Evolutionary conservation across 1,139 yeast genomes (phyloP).

Genomic region (Pichia sp.): DNA sequence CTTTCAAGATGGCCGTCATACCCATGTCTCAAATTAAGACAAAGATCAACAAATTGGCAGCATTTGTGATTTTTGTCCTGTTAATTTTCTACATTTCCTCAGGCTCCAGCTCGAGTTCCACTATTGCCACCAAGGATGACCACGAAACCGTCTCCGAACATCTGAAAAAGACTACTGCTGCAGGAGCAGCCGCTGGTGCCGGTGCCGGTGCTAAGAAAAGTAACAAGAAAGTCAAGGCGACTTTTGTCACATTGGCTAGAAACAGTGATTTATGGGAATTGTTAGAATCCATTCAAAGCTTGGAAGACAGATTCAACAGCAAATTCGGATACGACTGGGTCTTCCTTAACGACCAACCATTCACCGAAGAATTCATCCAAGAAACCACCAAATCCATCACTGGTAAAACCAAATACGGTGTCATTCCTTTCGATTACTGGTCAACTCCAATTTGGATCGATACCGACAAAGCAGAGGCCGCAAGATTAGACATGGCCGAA

Average conservation of each 20-base stretch:
- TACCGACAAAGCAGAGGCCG: slow-evolving; percentile 60
- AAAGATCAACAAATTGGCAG: not conserved
- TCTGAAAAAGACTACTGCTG: no score
- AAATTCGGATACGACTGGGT: slow-evolving; percentile 71
- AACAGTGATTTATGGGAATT: slow-evolving; percentile 59
- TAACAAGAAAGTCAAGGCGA: slow-evolving; percentile 43
- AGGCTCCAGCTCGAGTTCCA: not conserved
- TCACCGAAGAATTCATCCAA: slow-evolving; percentile 41
- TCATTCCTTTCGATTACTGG: slow-evolving; percentile 49
- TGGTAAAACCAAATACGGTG: slow-evolving; percentile 45
- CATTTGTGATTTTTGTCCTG: slow-evolving; percentile 1
- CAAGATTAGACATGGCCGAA: slow-evolving; percentile 26
- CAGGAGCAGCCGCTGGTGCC: no score
- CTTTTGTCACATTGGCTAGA: slow-evolving; percentile 69
- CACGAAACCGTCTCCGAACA: no score
- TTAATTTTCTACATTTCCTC: slow-evolving; percentile 4
- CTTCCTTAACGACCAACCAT: slow-evolving; percentile 56
- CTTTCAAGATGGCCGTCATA: not conserved
- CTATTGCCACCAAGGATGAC: slow-evolving; percentile 1
- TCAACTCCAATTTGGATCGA: slow-evolving; percentile 57
- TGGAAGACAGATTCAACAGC: slow-evolving; percentile 71
- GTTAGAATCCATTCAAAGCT: slow-evolving; percentile 56
- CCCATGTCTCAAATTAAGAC: slow-evolving; percentile 3
- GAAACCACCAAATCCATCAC: slow-evolving; percentile 36
- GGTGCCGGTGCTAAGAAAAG: no score